A percentile compares a stretch with the other conserved stretches of the same genome.
These are phyloP conservation scores for Haematococcus lacustris DNA, from an alignment of 139 green algal species.

Conservation along the genomic window DNA sequence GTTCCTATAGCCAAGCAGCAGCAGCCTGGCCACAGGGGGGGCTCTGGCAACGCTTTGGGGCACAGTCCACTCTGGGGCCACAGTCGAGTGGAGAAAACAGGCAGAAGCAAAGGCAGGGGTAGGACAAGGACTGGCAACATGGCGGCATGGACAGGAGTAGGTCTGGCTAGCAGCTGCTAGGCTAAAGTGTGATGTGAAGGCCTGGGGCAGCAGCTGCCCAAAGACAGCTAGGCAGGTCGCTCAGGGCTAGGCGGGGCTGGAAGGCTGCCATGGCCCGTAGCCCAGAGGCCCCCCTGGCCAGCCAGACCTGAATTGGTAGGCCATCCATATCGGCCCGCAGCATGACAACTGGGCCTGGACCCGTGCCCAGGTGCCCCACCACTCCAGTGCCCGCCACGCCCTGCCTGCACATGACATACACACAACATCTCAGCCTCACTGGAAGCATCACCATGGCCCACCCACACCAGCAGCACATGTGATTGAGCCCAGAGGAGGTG, in stretches of 20 bases:
- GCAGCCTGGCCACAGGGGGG: not conserved
- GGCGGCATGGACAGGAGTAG: not conserved
- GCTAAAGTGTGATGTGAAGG: too few relatives aligned
- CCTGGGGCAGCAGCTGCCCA: not conserved
- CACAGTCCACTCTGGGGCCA: not conserved
- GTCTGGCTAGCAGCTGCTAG: not conserved
- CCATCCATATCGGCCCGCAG: conserved; percentile 88
- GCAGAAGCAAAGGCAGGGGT: not conserved
- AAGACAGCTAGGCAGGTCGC: not conserved
- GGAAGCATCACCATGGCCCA: not conserved
- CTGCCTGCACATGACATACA: conserved; percentile 7
- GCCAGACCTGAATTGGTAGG: conserved; percentile 51
- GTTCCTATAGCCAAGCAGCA: conserved; percentile 14
- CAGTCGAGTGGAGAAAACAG: not conserved
- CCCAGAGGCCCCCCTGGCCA: not conserved
- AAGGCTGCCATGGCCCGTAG: not conserved
- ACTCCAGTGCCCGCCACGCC: conserved; percentile 12
- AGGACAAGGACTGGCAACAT: not conserved
- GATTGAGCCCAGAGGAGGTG: not conserved
- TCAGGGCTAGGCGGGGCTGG: not conserved
- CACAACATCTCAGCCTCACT: not conserved
- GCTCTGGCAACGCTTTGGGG: not conserved
- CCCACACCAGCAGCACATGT: not conserved
- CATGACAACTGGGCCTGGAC: conserved; percentile 46
- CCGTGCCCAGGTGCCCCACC: too few relatives aligned